These are phyloP conservation scores for Cubamyces lactineus DNA, from an alignment of 768 basidiomycete genomes.

Conservation along the genomic window DNA sequence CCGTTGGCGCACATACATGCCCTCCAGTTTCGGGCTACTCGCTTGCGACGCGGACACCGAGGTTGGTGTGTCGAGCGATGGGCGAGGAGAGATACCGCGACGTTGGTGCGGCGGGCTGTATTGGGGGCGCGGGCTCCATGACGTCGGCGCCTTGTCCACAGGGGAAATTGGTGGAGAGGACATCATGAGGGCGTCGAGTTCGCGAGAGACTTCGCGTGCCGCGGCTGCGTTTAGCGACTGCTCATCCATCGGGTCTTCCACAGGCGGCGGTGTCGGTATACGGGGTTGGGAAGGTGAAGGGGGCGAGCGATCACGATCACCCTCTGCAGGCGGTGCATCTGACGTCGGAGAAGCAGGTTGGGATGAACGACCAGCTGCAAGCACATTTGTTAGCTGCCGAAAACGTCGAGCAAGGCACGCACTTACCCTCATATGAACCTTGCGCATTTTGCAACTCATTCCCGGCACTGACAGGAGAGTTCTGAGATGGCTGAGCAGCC, in stretches of 20 bases:
- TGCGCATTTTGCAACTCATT: not conserved
- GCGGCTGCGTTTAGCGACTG: slow-evolving; percentile 61
- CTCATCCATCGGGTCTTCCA: slow-evolving; percentile 19
- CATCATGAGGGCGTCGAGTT: slow-evolving; percentile 60
- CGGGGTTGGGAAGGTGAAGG: slow-evolving; percentile 16
- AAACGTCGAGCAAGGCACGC: not conserved
- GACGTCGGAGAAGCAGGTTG: slow-evolving; percentile 11
- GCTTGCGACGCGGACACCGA: slow-evolving; percentile 2
- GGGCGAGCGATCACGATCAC: not conserved
- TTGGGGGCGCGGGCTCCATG: slow-evolving; percentile 12
- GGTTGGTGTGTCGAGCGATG: slow-evolving; percentile 28
- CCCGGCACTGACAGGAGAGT: not conserved
- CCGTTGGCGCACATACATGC: slow-evolving; percentile 24
- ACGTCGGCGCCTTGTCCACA: slow-evolving; percentile 38
- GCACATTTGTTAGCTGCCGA: not conserved
- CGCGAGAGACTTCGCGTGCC: slow-evolving; percentile 67
- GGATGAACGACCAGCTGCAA: not conserved
- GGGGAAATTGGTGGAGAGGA: slow-evolving; percentile 37
- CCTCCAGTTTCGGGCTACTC: slow-evolving; percentile 13
- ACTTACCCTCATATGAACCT: slow-evolving; percentile 10
- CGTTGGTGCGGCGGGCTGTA: slow-evolving; percentile 28
- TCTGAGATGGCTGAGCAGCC: slow-evolving; percentile 23
- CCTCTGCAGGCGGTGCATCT: not conserved
- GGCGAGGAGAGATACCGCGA: slow-evolving; percentile 44
- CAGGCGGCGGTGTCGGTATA: slow-evolving; percentile 8